Percentiles rank a stretch among this genome's conserved stretches.
Conservation (phyloP, 139 green algal genomes). For the Coelastrella sp. region DNA sequence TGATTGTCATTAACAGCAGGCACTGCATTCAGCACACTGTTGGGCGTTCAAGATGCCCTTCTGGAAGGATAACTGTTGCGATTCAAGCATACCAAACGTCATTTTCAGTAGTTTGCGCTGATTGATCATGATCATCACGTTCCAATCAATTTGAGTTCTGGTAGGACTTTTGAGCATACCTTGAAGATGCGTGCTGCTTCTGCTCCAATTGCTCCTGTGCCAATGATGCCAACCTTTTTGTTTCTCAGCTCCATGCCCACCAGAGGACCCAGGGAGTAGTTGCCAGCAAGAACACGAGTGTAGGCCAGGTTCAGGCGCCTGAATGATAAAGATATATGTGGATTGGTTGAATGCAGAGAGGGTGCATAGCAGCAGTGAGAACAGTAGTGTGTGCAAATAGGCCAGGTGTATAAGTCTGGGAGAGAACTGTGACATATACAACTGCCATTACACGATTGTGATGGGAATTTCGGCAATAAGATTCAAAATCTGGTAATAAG, state of each 20-base stretch:
- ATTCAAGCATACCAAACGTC: too few species aligned
- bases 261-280: constrained; percentile 82
- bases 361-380: too few species aligned
- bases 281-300: constrained; percentile 68
- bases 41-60: too few species aligned
- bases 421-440: background rate
- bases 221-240: constrained; percentile 84
- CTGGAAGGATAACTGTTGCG: too few species aligned
- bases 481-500: too few species aligned
- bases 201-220: constrained; percentile 86
- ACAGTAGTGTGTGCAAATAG: too few species aligned
- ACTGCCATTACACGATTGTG: background rate
- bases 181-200: constrained; percentile 65
- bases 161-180: constrained; percentile 16
- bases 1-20: too few species aligned
- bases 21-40: too few species aligned
- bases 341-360: too few species aligned
- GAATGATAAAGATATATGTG: background rate
- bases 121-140: too few species aligned
- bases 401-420: too few species aligned
- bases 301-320: constrained; percentile 71
- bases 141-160: background rate
- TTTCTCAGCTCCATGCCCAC: constrained; percentile 78
- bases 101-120: too few species aligned
- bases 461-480: background rate